phyloP scores from a whole-genome alignment of 106 monocot species.

The Dioscorea zingiberensis region DNA sequence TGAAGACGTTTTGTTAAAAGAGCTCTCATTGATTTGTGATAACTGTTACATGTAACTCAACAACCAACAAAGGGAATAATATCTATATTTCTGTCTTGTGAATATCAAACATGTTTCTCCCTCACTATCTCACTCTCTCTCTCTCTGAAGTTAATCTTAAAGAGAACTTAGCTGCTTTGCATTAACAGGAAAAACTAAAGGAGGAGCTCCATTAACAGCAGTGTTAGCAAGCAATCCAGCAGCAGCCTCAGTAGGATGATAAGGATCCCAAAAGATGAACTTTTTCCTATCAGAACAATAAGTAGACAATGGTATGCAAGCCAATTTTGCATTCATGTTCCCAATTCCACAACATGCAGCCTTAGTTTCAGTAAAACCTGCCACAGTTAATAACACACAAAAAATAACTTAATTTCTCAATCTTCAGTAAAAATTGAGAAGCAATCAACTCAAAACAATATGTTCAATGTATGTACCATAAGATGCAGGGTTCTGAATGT shows the following conservation, averaged over 20 bases:
- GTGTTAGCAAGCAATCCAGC: conserved; percentile 11
- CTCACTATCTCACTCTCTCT: no score
- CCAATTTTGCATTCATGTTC: conserved; percentile 37
- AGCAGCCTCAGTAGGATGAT: conserved; percentile 46
- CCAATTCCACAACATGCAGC: conserved; percentile 74
- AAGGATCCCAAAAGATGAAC: conserved; percentile 58
- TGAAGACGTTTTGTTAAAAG: no score
- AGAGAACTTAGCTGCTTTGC: conserved; percentile 20
- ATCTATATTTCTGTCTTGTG: no score
- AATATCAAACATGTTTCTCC: no score
- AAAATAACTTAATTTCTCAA: background rate
- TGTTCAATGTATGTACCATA: conserved; percentile 21
- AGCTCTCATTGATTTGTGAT: no score
- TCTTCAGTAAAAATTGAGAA: background rate
- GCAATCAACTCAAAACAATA: background rate
- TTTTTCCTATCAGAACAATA: conserved; percentile 31
- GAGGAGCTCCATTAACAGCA: conserved; percentile 27
- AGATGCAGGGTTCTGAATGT: conserved; percentile 28
- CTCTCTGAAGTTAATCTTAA: conserved; percentile 7
- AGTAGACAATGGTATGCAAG: conserved; percentile 35
- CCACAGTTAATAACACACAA: background rate
- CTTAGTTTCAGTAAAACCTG: conserved; percentile 49
- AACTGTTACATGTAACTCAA: no score
- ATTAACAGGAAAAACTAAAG: conserved; percentile 47
- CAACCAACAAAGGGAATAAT: no score